These are phyloP conservation scores for Phytophthora pini DNA, from an alignment of 352 stramenopile genomes.

Conservation along the genomic window DNA sequence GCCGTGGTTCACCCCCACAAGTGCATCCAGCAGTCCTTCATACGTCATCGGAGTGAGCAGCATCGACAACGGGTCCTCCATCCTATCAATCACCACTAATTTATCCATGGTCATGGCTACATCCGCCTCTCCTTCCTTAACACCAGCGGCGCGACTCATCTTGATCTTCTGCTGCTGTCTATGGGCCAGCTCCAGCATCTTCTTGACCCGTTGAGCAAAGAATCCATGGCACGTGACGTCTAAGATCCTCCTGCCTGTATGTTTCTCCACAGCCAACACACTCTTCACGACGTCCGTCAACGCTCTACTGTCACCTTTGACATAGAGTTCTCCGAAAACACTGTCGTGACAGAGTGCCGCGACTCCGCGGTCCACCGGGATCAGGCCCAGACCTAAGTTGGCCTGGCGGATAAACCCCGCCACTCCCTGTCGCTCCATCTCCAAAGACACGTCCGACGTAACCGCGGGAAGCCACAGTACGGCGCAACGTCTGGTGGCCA, in stretches of 20 bases:
- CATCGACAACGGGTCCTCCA: slow-evolving; percentile 85
- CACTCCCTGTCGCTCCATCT: slow-evolving; percentile 81
- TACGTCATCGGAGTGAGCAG: slow-evolving; percentile 87
- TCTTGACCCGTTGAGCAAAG: slow-evolving; percentile 63
- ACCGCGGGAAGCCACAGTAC: slow-evolving; percentile 71
- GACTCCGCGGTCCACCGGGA: slow-evolving; percentile 67
- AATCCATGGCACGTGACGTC: slow-evolving; percentile 59
- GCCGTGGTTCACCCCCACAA: slow-evolving; percentile 77
- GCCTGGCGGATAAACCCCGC: slow-evolving; percentile 57
- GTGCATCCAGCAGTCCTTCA: slow-evolving; percentile 76
- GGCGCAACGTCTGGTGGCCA: slow-evolving; percentile 31
- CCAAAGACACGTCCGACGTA: slow-evolving; percentile 63
- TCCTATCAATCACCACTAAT: slow-evolving; percentile 74
- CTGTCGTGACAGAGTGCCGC: slow-evolving; percentile 67
- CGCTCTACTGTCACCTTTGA: slow-evolving; percentile 61
- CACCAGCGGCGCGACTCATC: slow-evolving; percentile 20
- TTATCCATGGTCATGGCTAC: slow-evolving; percentile 47
- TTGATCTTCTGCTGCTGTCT: slow-evolving; percentile 43
- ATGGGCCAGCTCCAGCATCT: slow-evolving; percentile 67
- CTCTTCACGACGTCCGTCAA: slow-evolving; percentile 75
- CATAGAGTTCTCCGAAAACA: slow-evolving; percentile 76
- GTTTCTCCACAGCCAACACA: slow-evolving; percentile 61
- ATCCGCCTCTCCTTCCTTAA: slow-evolving; percentile 5
- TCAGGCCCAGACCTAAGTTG: slow-evolving; percentile 61
- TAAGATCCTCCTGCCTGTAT: slow-evolving; percentile 40